Conservation (phyloP, 495 filamentous ascomycete genomes). For the Chaetomium cochliodes region DNA sequence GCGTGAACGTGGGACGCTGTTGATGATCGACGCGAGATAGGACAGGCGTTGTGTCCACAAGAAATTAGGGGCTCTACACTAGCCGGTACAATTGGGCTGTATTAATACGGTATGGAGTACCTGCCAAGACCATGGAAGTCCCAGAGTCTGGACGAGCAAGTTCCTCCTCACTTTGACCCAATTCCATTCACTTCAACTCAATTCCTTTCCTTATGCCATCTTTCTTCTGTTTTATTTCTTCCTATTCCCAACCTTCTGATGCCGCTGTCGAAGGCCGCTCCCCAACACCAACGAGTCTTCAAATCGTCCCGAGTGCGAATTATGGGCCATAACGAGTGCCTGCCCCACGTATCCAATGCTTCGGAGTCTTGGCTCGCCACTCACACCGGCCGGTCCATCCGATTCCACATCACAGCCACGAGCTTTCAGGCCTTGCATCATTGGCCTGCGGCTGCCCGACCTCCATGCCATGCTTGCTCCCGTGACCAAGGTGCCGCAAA, state of each 20-base stretch:
- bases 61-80: background rate
- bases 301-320: background rate
- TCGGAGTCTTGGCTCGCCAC: background rate
- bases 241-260: too few species aligned
- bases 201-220: too few species aligned
- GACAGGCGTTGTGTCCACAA: background rate
- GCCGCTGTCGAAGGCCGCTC: too few species aligned
- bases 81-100: background rate
- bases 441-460: conserved; percentile 2
- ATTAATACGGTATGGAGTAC: background rate
- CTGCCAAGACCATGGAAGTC: background rate
- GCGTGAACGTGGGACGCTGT: background rate
- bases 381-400: background rate
- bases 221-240: too few species aligned
- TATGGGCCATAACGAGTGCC: background rate
- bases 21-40: background rate
- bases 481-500: background rate
- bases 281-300: too few species aligned
- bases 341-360: background rate
- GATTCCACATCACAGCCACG: conserved; percentile 8
- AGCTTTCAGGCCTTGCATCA: background rate
- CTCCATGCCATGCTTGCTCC: background rate
- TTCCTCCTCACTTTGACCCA: too few species aligned
- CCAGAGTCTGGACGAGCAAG: too few species aligned
- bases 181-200: too few species aligned